phyloP scores from a whole-genome alignment of 2,329 filamentous ascomycete species.

The Geosmithia putterillii region DNA sequence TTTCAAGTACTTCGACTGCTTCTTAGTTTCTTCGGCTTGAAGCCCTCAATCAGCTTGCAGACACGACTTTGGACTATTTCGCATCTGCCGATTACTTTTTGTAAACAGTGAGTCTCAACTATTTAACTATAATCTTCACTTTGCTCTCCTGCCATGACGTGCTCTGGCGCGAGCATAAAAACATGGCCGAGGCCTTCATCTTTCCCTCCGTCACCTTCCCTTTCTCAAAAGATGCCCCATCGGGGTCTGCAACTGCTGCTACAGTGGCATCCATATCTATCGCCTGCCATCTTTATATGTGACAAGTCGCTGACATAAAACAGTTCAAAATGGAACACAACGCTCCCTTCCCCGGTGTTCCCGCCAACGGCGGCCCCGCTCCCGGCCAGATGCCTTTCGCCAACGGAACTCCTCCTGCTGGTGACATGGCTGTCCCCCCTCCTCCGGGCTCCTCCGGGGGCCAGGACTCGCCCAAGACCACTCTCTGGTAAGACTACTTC shows the following conservation, averaged over 20 bases:
- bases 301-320: neutral
- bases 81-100: neutral
- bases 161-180: too few relatives aligned
- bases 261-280: neutral
- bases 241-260: too few relatives aligned
- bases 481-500: conserved; percentile 35
- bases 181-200: too few relatives aligned
- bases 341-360: conserved; percentile 15
- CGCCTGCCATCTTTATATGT: neutral
- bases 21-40: neutral
- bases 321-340: conserved; percentile 17
- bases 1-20: neutral
- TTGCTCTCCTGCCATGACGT: too few relatives aligned
- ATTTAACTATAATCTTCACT: too few relatives aligned
- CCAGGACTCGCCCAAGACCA: conserved; percentile 41
- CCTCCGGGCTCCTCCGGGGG: conserved; percentile 17
- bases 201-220: too few relatives aligned
- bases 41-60: neutral
- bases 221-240: too few relatives aligned
- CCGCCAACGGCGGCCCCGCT: conserved; percentile 17
- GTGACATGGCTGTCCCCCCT: conserved; percentile 21
- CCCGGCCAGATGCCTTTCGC: conserved; percentile 21
- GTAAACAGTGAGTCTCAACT: neutral
- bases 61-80: neutral
- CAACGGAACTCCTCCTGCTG: conserved; percentile 25